Evolutionary conservation across 2,329 filamentous ascomycete species (phyloP), one percentile per base, ranked within the genome.

Genomic region (Trichoderma sp.): DNA sequence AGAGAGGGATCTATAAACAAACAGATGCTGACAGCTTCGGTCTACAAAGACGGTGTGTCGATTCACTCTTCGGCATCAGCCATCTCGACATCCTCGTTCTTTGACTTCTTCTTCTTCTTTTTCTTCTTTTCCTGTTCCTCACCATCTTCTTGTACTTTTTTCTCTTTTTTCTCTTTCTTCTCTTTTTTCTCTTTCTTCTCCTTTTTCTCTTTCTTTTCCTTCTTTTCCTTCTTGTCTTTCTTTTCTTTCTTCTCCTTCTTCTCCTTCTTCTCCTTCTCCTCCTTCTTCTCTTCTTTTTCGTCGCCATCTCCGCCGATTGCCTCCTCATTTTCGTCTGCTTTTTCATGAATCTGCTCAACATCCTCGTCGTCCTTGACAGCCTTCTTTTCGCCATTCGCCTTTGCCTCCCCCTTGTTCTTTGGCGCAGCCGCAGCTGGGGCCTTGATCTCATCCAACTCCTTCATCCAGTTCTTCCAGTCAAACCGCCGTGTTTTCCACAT

Each of bases 391-490:
- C 43, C 68, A 14, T 71, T 47, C 5, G 15, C 30, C 28, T 63
- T 70, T 6, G 21, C 4, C 1, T 71, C 53, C 7, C 61, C 56
- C 53, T 68, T 71, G 28, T 68, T 60, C 56, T 71, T 71, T 3
- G 72, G 75, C 14, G 73, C 73, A 2, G 74, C 73, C 36, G 74
- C 69, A 30, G 51, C 51, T n/a, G 64, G 73, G 24, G 77, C 73
- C 62, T 76, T 68, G 9, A 71, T 72, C 24, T 74, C 75, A 53
- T 78, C 78, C 21, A 84, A 81, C 74, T 88, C 86, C 79, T 86
- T 89, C 73, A 85, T 85, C 86, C 87, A 89, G 3, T 81, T 76
- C 73, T 88, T 86, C 88, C 88, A 90, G 63, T 89, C 87, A 18
- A 81, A 78, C 63, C 84, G 79, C 56, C 85, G 81, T 62, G 84